These are phyloP conservation scores for Sarocladium oryzae DNA, from an alignment of 2,329 filamentous ascomycete species.

Conservation along the genomic window DNA sequence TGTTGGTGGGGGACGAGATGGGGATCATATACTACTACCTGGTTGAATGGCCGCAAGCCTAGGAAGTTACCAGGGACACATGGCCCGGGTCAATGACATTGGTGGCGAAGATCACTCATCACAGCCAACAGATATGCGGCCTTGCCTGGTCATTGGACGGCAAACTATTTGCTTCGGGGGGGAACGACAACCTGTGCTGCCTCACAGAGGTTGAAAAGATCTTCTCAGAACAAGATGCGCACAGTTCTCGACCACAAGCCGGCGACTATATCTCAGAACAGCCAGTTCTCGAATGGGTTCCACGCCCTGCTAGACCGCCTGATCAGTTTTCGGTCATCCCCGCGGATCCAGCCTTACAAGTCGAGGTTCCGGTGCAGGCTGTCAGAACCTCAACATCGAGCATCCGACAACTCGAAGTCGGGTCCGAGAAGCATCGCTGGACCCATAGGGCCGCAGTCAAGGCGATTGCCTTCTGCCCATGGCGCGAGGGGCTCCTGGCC, in stretches of 20 bases:
- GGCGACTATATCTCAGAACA: slow-evolving; percentile 6
- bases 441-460: slow-evolving; percentile 84
- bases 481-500: slow-evolving; percentile 80
- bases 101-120: slow-evolving; percentile 68
- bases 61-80: slow-evolving; percentile 55
- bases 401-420: slow-evolving; percentile 43
- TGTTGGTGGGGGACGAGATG: slow-evolving; percentile 77
- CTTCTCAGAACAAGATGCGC: slow-evolving; percentile 21
- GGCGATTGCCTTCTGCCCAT: slow-evolving; percentile 93
- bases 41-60: slow-evolving; percentile 71
- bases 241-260: background rate
- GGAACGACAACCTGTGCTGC: slow-evolving; percentile 86
- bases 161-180: slow-evolving; percentile 73
- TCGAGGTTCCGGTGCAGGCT: slow-evolving; percentile 21
- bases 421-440: slow-evolving; percentile 65
- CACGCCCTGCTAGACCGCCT: background rate
- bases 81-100: slow-evolving; percentile 77
- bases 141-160: slow-evolving; percentile 81
- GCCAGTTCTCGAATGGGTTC: background rate
- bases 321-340: background rate
- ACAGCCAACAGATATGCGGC: slow-evolving; percentile 87
- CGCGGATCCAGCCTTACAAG: slow-evolving; percentile 6
- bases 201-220: slow-evolving; percentile 67
- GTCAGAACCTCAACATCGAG: slow-evolving; percentile 24
- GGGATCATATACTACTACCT: slow-evolving; percentile 85